phyloP scores from a whole-genome alignment of 176 grass and related monocot genomes.

The Zea luxurians region DNA sequence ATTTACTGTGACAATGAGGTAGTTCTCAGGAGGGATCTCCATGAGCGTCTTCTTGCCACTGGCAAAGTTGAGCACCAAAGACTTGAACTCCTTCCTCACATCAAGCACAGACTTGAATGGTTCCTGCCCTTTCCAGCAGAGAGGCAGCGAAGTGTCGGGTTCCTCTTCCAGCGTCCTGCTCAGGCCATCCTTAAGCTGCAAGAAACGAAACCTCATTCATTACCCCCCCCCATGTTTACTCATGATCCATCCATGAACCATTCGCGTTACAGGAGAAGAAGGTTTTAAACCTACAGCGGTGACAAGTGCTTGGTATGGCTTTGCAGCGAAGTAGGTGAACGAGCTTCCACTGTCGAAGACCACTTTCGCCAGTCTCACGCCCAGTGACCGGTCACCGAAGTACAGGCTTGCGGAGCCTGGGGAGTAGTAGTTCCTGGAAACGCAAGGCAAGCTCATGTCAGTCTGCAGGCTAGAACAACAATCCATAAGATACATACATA shows the following conservation, averaged over 20 bases:
- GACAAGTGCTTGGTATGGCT: constrained; percentile 76
- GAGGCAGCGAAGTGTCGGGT: constrained; percentile 64
- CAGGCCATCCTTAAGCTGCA: constrained; percentile 70
- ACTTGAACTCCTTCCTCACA: constrained; percentile 83
- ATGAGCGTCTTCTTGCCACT: constrained; percentile 61
- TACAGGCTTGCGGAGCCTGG: constrained; percentile 77
- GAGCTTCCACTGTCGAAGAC: constrained; percentile 93
- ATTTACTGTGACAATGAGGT: constrained; percentile 91
- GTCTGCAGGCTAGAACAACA: no score
- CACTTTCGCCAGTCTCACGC: constrained; percentile 67
- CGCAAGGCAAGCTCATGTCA: constrained; percentile 17
- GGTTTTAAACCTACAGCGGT: constrained; percentile 52
- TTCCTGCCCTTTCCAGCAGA: constrained; percentile 92
- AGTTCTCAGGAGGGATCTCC: constrained; percentile 94
- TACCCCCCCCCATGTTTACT: constrained; percentile 17
- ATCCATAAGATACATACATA: constrained; percentile 51
- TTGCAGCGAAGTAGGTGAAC: constrained; percentile 82
- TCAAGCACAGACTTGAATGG: constrained; percentile 82
- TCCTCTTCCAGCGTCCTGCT: constrained; percentile 62
- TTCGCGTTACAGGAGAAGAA: background rate
- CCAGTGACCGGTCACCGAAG: constrained; percentile 55
- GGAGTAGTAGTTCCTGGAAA: constrained; percentile 87
- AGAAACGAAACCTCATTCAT: constrained; percentile 24
- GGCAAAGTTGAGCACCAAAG: constrained; percentile 64
- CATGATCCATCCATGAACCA: background rate